phyloP scores from a whole-genome alignment of 2,329 filamentous ascomycete genomes.

The Diaporthe australafricana region DNA sequence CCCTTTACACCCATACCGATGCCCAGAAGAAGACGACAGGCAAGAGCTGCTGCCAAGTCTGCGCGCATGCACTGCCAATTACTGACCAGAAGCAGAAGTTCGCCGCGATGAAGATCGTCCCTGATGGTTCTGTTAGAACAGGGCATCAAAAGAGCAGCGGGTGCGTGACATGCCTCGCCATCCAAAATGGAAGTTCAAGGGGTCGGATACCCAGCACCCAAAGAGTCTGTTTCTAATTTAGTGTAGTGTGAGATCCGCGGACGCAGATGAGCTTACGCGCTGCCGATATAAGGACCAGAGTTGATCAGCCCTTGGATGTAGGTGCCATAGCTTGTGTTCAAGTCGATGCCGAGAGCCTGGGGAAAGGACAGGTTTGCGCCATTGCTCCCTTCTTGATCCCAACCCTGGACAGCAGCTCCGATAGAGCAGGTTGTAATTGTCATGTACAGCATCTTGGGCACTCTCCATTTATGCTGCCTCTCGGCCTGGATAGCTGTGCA shows the following conservation, averaged over 20 bases:
- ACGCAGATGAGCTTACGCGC: slow-evolving; percentile 43
- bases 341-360: slow-evolving; percentile 54
- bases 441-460: slow-evolving; percentile 71
- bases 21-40: slow-evolving; percentile 75
- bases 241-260: not conserved
- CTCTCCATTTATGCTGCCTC: slow-evolving; percentile 75
- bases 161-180: slow-evolving; percentile 49
- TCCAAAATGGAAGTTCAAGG: slow-evolving; percentile 55
- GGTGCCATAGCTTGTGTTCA: slow-evolving; percentile 55
- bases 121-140: not conserved
- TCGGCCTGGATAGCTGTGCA: slow-evolving; percentile 73
- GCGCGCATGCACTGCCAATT: slow-evolving; percentile 72
- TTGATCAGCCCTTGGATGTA: slow-evolving; percentile 72
- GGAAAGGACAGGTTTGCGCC: slow-evolving; percentile 62
- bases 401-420: slow-evolving; percentile 64
- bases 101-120: slow-evolving; percentile 43
- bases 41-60: slow-evolving; percentile 75
- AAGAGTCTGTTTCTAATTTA: slow-evolving; percentile 58
- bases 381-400: slow-evolving; percentile 60
- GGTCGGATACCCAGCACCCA: slow-evolving; percentile 61
- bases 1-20: slow-evolving; percentile 77
- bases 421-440: slow-evolving; percentile 65
- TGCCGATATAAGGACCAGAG: slow-evolving; percentile 53
- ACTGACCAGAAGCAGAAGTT: slow-evolving; percentile 69
- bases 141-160: no score